Evolutionary conservation across 2,329 filamentous ascomycete genomes (phyloP).

Genomic region (Trichothecium sympodiale): DNA sequence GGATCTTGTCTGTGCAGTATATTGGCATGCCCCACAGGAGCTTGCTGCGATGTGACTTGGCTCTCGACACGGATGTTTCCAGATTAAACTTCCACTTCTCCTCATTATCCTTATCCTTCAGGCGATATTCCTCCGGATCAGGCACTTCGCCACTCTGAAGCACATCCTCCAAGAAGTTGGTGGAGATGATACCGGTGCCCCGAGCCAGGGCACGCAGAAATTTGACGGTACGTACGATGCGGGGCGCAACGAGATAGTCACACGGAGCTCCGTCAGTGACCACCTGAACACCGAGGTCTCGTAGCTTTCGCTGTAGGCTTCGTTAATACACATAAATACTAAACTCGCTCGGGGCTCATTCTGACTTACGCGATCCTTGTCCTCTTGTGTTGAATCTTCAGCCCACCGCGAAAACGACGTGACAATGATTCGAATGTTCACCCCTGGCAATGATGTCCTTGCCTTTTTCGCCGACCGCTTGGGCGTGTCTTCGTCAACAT

Average conservation of each 20-base stretch:
- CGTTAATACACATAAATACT: conserved; percentile 10
- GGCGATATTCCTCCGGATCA: conserved; percentile 52
- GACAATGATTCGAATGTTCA: conserved; percentile 66
- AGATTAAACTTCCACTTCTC: conserved; percentile 59
- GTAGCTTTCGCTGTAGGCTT: conserved; percentile 58
- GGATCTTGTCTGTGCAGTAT: conserved; percentile 73
- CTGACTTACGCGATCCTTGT: conserved; percentile 62
- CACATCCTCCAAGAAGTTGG: conserved; percentile 67
- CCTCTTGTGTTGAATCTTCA: conserved; percentile 60
- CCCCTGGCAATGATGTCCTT: conserved; percentile 47
- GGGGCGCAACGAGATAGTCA: conserved; percentile 79
- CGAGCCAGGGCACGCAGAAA: conserved; percentile 81
- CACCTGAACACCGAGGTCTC: conserved; percentile 71
- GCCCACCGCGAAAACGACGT: conserved; percentile 82
- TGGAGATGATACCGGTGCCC: conserved; percentile 66
- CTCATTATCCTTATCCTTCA: conserved; percentile 66
- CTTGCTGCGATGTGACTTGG: conserved; percentile 63
- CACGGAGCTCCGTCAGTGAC: conserved; percentile 65
- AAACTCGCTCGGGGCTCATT: conserved; percentile 3
- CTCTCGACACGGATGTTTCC: conserved; percentile 54
- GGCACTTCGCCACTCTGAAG: conserved; percentile 55
- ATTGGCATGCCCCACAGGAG: conserved; percentile 68
- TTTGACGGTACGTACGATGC: conserved; percentile 81
- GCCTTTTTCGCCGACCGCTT: conserved; percentile 49
- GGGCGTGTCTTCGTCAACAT: conserved; percentile 31